Evolutionary conservation across 148 eudicot genomes (phyloP).

Genomic region (Gaultheria prostrata): DNA sequence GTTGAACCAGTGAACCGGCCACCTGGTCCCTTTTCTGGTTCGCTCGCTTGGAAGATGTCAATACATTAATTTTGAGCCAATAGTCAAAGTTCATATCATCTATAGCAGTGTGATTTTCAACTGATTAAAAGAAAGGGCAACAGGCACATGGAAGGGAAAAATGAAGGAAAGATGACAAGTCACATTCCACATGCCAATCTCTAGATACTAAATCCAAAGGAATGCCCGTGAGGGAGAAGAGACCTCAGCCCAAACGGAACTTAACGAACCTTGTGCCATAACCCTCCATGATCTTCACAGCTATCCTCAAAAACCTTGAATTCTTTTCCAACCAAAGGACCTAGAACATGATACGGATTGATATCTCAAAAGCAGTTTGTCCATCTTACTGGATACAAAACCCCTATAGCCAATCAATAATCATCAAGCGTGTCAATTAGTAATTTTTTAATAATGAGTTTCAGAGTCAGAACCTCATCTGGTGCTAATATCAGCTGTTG

Average conservation of each 20-base stretch:
- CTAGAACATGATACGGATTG: neutral
- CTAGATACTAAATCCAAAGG: neutral
- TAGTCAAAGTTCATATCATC: neutral
- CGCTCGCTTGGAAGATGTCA: too few species aligned
- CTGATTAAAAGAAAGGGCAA: neutral
- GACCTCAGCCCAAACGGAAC: neutral
- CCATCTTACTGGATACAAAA: neutral
- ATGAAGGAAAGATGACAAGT: neutral
- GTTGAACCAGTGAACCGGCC: too few species aligned
- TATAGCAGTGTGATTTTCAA: neutral
- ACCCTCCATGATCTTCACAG: neutral
- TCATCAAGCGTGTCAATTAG: neutral
- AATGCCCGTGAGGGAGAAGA: neutral
- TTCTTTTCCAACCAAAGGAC: neutral
- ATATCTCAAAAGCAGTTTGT: neutral
- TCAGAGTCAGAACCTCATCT: neutral
- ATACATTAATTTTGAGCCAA: too few species aligned
- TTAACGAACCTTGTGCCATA: neutral
- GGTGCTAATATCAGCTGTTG: neutral
- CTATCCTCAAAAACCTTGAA: neutral
- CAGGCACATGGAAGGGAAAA: neutral
- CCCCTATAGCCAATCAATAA: neutral
- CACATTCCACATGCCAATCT: neutral
- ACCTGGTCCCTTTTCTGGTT: too few species aligned
- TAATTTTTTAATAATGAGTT: neutral